These are phyloP conservation scores for Cetraspora pellucida DNA, from an alignment of 192 early-diverging fungal species.

Conservation along the genomic window DNA sequence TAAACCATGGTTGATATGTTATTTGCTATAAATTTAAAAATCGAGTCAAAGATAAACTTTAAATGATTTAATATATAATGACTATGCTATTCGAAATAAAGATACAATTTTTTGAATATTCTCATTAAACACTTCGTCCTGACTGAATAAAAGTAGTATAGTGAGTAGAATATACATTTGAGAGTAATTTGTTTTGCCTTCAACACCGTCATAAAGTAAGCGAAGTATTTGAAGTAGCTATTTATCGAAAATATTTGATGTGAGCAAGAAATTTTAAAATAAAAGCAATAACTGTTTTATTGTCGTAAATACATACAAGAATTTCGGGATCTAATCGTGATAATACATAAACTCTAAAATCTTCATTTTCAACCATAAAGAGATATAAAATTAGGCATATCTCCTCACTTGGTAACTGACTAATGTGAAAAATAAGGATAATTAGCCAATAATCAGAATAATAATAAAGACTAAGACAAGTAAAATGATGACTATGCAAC, in stretches of 20 bases:
- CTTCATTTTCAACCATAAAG: slow-evolving; percentile 65
- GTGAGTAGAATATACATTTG: slow-evolving; percentile 70
- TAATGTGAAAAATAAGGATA: slow-evolving; percentile 14
- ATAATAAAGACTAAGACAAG: not conserved
- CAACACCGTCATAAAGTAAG: slow-evolving; percentile 66
- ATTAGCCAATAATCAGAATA: not conserved
- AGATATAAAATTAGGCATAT: slow-evolving; percentile 65
- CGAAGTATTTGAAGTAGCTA: slow-evolving; percentile 66
- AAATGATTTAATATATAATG: not conserved
- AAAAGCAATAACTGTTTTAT: too few relatives aligned
- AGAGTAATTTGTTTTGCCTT: slow-evolving; percentile 60
- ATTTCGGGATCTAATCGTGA: slow-evolving; percentile 77
- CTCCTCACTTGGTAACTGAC: slow-evolving; percentile 61
- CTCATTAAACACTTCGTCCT: slow-evolving; percentile 74
- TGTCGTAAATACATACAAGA: slow-evolving; percentile 50
- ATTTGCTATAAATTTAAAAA: slow-evolving; percentile 48
- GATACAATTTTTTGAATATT: slow-evolving; percentile 73
- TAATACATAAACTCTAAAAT: slow-evolving; percentile 70
- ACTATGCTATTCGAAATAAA: not conserved
- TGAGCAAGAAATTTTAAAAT: too few relatives aligned
- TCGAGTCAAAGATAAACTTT: not conserved
- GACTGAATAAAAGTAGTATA: slow-evolving; percentile 67
- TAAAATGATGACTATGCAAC: not conserved
- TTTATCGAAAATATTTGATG: not conserved
- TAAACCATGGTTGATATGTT: slow-evolving; percentile 68